Base-by-base conservation (phyloP, 169 alveolate genomes). In the Toxoplasma gondii region DNA sequence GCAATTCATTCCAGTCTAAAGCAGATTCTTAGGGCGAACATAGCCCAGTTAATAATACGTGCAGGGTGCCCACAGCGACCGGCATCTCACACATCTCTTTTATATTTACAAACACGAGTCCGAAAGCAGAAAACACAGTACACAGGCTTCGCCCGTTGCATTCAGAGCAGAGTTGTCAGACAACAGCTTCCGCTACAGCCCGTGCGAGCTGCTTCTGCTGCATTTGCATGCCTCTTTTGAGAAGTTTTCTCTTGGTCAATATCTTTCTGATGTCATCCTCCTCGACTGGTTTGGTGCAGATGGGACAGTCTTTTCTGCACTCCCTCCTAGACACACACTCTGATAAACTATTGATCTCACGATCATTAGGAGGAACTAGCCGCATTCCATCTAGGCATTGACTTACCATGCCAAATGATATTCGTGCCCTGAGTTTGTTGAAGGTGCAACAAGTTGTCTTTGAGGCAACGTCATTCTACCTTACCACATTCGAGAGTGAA, bases 281-380 rank as follows among this genome's bases (percentile, higher is more conserved):
- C 29, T 27, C 31, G 53, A 92, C 38, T 1, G 67, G 80, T 31
- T 29, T 22, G 49, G 54, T n/a, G 31, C 94, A 92, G 31, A 92
- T 64, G 19, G 94, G 80, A 34, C 94, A 92, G 24, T 92, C 92
- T 43, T 92, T 92, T 22, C 94, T 44, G 88, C 94, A 92, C 43
- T 92, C 90, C 53, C 94, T 36, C 45, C 94, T 16, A 29, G 45
- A 38, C 86, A 82, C 39, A 7, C 87, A 44, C 34, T 92, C 94
- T 2, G 87, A 84, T 16, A 92, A 36, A 38, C 94, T 92, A 53
- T 0, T 31, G 7, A 17, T 19, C 29, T 86, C 41, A 34, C 24
- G 27, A 1, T 80, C 1, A 22, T 17, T 22, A 1, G 58, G 86
- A 45, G 34, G 24, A 17, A 10, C 88, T 43, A 43, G 69, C 67